These are phyloP conservation scores for Populus trichocarpa DNA, from an alignment of 441 rosid species.

Conservation along the genomic window DNA sequence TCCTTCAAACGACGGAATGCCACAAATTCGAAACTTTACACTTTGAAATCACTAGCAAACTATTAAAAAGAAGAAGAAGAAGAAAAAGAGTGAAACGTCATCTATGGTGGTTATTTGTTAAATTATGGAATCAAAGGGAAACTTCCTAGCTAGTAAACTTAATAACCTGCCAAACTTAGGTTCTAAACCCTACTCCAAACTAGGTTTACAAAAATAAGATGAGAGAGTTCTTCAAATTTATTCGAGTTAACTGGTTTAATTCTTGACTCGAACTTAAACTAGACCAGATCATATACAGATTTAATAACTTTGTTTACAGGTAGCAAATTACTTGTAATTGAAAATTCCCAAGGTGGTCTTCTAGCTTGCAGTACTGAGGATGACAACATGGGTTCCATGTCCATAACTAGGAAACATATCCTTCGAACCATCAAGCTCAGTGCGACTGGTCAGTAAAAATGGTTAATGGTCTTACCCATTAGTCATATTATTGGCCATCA, in stretches of 20 bases:
- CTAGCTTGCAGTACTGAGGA: background rate
- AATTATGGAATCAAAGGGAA: background rate
- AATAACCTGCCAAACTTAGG: background rate
- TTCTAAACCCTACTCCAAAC: background rate
- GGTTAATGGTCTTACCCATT: no score
- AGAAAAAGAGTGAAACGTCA: background rate
- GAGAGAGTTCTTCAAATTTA: background rate
- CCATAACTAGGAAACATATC: background rate
- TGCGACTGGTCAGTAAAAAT: no score
- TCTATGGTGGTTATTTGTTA: background rate
- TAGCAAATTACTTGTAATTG: background rate
- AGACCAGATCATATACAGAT: background rate
- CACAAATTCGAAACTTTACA: no score
- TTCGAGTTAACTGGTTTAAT: rapidly evolving
- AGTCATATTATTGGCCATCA: no score
- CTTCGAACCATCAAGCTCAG: background rate
- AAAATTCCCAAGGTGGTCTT: background rate
- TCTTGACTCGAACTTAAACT: no score
- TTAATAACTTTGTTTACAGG: background rate
- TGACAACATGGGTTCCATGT: background rate
- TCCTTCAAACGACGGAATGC: no score
- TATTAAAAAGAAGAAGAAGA: background rate
- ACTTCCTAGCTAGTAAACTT: background rate
- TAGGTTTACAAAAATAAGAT: no score
- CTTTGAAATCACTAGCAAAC: background rate